A percentile compares a stretch with the other conserved stretches of the same genome.
These are phyloP conservation scores for Aspergillus tamarii DNA, from an alignment of 2,329 filamentous ascomycete genomes.

Conservation along the genomic window DNA sequence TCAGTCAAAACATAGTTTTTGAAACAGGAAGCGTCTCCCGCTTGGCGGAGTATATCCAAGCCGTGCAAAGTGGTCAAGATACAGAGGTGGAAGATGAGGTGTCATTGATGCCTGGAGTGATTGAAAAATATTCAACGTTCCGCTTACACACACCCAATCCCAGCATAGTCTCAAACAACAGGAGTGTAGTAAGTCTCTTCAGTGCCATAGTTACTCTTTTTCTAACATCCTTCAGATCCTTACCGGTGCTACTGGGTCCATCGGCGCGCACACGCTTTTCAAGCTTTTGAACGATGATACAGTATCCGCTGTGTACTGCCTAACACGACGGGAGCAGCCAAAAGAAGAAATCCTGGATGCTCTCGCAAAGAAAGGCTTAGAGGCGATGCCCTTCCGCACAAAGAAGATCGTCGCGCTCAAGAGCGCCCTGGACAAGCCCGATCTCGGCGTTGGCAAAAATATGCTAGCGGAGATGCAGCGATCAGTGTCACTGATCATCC, in stretches of 20 bases:
- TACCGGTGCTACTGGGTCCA: constrained; percentile 50
- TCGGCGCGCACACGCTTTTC: constrained; percentile 46
- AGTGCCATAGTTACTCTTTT: neutral
- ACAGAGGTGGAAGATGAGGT: constrained; percentile 19
- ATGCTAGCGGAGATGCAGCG: constrained; percentile 44
- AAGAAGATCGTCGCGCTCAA: constrained; percentile 46
- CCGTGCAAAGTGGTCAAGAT: constrained; percentile 30
- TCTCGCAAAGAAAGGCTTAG: constrained; percentile 26
- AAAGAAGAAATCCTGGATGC: constrained; percentile 26
- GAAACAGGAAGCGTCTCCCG: constrained; percentile 44
- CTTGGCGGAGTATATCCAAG: constrained; percentile 40
- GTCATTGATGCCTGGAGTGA: constrained; percentile 48
- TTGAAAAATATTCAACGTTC: constrained; percentile 52
- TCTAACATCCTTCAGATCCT: constrained; percentile 29
- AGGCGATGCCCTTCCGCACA: constrained; percentile 24
- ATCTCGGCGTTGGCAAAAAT: constrained; percentile 45
- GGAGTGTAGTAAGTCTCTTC: constrained; percentile 27
- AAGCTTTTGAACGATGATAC: constrained; percentile 42
- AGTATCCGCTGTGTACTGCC: constrained; percentile 42
- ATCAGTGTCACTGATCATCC: constrained; percentile 52
- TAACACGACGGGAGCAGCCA: constrained; percentile 35
- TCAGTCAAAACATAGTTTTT: constrained; percentile 48
- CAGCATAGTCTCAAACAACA: constrained; percentile 23
- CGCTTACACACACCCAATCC: constrained; percentile 26
- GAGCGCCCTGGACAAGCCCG: constrained; percentile 42